Percentiles rank a stretch among this genome's conserved stretches.
Conservation (phyloP, 768 basidiomycete genomes). For the Asterophora parasitica region DNA sequence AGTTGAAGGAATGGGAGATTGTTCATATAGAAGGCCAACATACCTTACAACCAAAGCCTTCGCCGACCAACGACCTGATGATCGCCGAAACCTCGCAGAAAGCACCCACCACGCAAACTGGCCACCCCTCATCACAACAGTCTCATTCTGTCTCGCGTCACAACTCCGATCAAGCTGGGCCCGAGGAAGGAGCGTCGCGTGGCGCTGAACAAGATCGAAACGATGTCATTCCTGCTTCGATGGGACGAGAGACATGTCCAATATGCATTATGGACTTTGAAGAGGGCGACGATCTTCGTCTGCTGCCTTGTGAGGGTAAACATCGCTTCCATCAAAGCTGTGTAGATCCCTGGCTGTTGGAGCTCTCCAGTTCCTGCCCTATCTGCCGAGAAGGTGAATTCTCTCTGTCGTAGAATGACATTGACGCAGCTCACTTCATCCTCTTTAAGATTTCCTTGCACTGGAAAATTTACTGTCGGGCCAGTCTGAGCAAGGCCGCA, state of each 20-base stretch:
- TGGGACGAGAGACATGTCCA: constrained; percentile 85
- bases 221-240: constrained; percentile 55
- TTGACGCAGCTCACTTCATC: not conserved
- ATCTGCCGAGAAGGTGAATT: constrained; percentile 82
- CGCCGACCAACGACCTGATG: not conserved
- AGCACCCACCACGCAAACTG: not conserved
- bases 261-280: constrained; percentile 95
- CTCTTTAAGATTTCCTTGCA: constrained; percentile 48
- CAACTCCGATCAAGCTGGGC: constrained; percentile 2
- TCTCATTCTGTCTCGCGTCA: not conserved
- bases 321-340: constrained; percentile 88
- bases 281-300: constrained; percentile 86
- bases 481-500: constrained; percentile 16
- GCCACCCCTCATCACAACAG: not conserved
- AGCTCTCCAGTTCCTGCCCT: constrained; percentile 87
- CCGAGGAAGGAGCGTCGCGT: constrained; percentile 19
- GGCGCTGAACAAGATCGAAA: constrained; percentile 18
- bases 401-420: constrained; percentile 12
- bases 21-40: constrained; percentile 7
- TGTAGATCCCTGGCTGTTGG: constrained; percentile 91
- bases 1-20: constrained; percentile 18
- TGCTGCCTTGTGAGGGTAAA: constrained; percentile 87
- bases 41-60: not conserved
- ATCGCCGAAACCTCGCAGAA: not conserved
- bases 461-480: constrained; percentile 53